Evolutionary conservation across 768 basidiomycete genomes (phyloP).

Genomic region (Lentinula edodes): DNA sequence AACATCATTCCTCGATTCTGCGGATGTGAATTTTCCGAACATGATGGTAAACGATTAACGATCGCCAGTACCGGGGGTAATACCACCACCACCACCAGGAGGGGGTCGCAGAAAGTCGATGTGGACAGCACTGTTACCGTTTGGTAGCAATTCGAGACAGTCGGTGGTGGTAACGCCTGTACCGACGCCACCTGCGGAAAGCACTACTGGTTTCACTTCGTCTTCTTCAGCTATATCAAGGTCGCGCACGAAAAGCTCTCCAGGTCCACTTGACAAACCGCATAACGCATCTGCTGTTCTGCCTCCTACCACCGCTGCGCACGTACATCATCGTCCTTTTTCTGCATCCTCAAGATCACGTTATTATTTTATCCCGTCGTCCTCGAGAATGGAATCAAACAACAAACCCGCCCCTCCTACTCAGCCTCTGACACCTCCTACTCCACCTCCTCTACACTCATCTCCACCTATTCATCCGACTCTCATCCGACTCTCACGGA

Average conservation of each 20-base stretch:
- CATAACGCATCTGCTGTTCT: not conserved
- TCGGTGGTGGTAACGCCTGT: not conserved
- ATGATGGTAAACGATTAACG: too few species aligned
- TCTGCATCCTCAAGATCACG: not conserved
- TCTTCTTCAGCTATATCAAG: not conserved
- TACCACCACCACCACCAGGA: too few species aligned
- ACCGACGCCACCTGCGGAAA: not conserved
- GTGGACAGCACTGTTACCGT: not conserved
- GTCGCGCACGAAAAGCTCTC: not conserved
- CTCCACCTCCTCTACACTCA: too few species aligned
- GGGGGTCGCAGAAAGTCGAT: not conserved
- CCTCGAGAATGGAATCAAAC: too few species aligned
- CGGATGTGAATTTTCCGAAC: constrained; percentile 29
- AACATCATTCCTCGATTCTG: constrained; percentile 71
- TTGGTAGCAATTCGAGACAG: not conserved
- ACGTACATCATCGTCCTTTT: not conserved
- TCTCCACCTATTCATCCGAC: constrained; percentile 49
- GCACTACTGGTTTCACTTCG: not conserved
- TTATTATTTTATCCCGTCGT: not conserved
- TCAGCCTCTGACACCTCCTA: constrained; percentile 10
- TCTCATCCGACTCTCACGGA: constrained; percentile 29
- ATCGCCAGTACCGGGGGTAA: too few species aligned
- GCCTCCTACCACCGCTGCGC: not conserved
- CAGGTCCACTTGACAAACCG: not conserved
- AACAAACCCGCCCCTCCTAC: constrained; percentile 1